Conservation (phyloP, 306 rosid genomes). For the Corylus americana region DNA sequence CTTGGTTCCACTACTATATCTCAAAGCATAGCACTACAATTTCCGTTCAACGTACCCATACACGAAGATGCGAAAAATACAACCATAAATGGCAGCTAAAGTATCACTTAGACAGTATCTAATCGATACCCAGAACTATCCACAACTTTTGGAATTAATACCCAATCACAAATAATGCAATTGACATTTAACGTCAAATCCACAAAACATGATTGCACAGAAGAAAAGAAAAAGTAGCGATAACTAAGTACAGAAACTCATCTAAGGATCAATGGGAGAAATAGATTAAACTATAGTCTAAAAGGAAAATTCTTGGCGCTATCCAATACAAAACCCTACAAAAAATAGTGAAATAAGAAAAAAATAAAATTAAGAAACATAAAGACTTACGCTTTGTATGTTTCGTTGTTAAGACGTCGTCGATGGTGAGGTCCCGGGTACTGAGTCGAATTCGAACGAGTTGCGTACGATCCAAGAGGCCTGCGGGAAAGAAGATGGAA, state of each 20-base stretch:
- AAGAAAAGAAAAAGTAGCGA: background rate
- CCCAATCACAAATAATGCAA: background rate
- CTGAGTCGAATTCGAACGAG: background rate
- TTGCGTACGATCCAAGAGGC: background rate
- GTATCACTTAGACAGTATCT: background rate
- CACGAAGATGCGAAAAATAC: no score
- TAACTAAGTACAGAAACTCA: background rate
- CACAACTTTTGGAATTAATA: background rate
- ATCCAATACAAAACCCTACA: background rate
- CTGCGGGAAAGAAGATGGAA: background rate
- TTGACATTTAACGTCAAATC: background rate
- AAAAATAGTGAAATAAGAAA: background rate
- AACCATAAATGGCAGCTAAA: background rate
- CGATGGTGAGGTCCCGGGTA: background rate
- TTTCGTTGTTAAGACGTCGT: background rate
- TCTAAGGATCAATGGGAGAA: background rate
- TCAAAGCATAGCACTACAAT: background rate
- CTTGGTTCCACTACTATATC: background rate
- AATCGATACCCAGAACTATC: background rate
- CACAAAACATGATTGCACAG: background rate
- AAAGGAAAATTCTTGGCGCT: background rate
- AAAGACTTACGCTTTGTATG: background rate
- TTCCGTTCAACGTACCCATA: background rate
- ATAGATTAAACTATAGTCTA: background rate
- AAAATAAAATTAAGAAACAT: background rate